Percentiles rank a stretch among this genome's conserved stretches.
Conservation (phyloP, 2,329 filamentous ascomycete species). For the Nemania sp. region DNA sequence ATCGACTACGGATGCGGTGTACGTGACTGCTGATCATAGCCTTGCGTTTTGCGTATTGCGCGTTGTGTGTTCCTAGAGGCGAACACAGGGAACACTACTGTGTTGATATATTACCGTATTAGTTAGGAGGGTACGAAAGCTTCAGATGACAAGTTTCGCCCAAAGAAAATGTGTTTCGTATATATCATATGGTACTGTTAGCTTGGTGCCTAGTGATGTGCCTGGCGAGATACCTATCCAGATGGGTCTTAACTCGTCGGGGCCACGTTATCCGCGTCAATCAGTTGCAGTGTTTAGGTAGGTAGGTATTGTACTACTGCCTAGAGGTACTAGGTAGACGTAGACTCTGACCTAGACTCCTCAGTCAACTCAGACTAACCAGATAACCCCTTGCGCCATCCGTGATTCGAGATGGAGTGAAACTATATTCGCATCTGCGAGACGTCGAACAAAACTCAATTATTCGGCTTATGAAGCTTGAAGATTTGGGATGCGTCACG, state of each 20-base stretch:
- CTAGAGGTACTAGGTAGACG: no score
- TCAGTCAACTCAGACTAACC: neutral
- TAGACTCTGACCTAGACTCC: neutral
- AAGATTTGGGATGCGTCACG: neutral
- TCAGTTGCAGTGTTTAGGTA: neutral
- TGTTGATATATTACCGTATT: neutral
- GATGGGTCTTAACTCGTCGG: slow-evolving; percentile 1
- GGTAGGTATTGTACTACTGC: no score
- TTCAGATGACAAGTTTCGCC: slow-evolving; percentile 23
- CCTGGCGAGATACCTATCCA: neutral
- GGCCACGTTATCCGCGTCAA: slow-evolving; percentile 17
- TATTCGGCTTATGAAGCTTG: neutral
- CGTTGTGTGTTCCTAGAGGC: slow-evolving; percentile 1
- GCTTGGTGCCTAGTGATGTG: neutral
- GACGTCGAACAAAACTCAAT: neutral
- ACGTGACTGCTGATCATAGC: slow-evolving; percentile 15
- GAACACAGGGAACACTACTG: slow-evolving; percentile 1
- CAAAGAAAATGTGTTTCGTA: slow-evolving; percentile 13
- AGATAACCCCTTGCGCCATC: neutral
- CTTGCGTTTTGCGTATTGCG: slow-evolving; percentile 7
- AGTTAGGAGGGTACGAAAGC: slow-evolving; percentile 3
- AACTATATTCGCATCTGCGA: neutral
- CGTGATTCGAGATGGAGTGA: neutral
- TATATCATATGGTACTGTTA: slow-evolving; percentile 15
- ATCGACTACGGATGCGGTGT: neutral